Conservation (phyloP, 768 basidiomycete species). For the Lentinula guzmanii region DNA sequence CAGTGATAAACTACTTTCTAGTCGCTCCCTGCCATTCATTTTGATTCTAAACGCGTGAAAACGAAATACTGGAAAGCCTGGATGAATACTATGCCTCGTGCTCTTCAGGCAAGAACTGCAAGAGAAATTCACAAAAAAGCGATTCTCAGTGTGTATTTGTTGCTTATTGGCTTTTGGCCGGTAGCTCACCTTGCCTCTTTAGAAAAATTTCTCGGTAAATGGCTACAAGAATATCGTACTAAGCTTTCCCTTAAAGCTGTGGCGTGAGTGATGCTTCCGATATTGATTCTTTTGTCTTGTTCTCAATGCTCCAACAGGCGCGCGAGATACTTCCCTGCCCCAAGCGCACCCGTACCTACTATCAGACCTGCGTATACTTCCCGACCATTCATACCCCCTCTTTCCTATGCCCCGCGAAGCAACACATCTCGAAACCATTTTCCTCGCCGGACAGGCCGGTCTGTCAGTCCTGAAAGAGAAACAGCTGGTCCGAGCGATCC, state of each 20-base stretch:
- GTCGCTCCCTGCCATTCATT: constrained; percentile 77
- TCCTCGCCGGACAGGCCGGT: constrained; percentile 18
- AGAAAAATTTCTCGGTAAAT: constrained; percentile 56
- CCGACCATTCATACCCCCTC: constrained; percentile 14
- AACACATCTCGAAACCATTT: constrained; percentile 21
- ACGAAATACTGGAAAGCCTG: constrained; percentile 58
- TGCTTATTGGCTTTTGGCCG: constrained; percentile 1
- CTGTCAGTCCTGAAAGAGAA: constrained; percentile 16
- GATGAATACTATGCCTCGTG: constrained; percentile 66
- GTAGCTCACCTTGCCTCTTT: constrained; percentile 10
- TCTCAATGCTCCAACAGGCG: constrained; percentile 41
- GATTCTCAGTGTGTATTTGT: constrained; percentile 49
- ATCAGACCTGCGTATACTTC: neutral
- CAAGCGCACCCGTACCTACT: constrained; percentile 39
- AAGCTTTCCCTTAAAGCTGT: constrained; percentile 76
- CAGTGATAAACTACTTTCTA: constrained; percentile 18
- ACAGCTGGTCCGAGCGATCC: constrained; percentile 5
- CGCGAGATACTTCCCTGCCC: constrained; percentile 75
- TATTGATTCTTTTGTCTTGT: neutral
- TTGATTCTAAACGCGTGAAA: constrained; percentile 59
- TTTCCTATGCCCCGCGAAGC: constrained; percentile 17
- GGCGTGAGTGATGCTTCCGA: constrained; percentile 50
- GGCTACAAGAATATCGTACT: constrained; percentile 63
- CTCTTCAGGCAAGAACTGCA: constrained; percentile 58
- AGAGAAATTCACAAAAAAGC: constrained; percentile 50